Evolutionary conservation across 768 basidiomycete species (phyloP), one percentile per base, ranked within the genome.

Genomic region (Leccinum sublutescens): DNA sequence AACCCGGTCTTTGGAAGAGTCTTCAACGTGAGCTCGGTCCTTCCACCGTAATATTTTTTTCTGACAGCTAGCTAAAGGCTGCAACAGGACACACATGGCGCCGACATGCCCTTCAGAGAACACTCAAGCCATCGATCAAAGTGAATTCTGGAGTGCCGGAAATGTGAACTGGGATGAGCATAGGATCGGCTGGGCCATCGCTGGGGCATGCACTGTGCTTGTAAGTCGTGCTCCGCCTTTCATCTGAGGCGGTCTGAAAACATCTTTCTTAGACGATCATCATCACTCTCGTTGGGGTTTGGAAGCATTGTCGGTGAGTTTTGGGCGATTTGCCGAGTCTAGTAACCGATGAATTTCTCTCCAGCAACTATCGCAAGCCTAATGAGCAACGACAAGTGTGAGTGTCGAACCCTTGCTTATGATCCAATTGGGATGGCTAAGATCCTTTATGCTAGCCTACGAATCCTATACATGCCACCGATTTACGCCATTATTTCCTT

Each of bases 401-500:
- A 65, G 82, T 74, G 2, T 52, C 49, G 43, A 50, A 27, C 17
- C 43, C 33, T 40, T 51, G 29, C 2, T 31, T 2, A 31, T n/a
- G 38, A 50, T 52, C 8, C 19, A 40, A 56, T 48, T 10, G 14
- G 45, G 17, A 47, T 40, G 52, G 40, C 55, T 40, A 19, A 55
- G 31, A 21, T 34, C 9, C 19, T 43, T 36, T 17, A 29, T 52
- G 27, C 15, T 68, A 91, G 88, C 58, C 65, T 92, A n/a, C 85
- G 91, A 58, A 85, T 93, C 52, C 67, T 93, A 61, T 91, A 91
- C 65, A 89, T 94, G 91, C 91, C 92, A 2, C 82, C 85, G 1
- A 78, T 93, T 40, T 93, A 89, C 70, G 87, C 87, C 27, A 76
- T 93, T 61, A 83, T 95, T 52, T 91, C 91, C 3, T 95, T 95